These are phyloP conservation scores for Anastatica hierochuntica DNA, from an alignment of 345 rosid species.

Conservation along the genomic window DNA sequence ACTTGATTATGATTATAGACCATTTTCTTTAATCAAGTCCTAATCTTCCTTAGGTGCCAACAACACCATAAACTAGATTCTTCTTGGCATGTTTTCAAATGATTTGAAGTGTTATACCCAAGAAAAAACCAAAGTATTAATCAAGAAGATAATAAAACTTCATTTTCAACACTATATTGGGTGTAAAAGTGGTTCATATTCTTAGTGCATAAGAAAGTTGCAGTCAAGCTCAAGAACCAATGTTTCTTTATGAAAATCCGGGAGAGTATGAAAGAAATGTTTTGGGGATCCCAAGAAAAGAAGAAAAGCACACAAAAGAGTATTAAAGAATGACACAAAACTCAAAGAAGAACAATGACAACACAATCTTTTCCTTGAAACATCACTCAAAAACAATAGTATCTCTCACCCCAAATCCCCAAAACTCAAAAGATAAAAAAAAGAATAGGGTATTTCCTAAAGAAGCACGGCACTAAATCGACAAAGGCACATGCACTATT, in stretches of 20 bases:
- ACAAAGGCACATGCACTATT: conserved; percentile 24
- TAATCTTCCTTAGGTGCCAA: conserved; percentile 5
- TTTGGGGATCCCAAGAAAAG: conserved; percentile 29
- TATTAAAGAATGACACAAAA: conserved; percentile 25
- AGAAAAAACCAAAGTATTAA: background rate
- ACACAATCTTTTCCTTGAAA: conserved; percentile 17
- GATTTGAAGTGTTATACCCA: background rate
- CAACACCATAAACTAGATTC: conserved; percentile 11
- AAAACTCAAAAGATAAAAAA: conserved; percentile 10
- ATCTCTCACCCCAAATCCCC: conserved; percentile 20
- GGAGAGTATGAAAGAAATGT: conserved; percentile 17
- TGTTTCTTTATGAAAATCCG: conserved; percentile 26
- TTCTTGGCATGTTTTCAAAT: conserved; percentile 9
- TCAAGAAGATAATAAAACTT: conserved; percentile 6
- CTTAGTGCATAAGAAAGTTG: conserved; percentile 24
- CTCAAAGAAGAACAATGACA: conserved; percentile 26
- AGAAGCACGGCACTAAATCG: conserved; percentile 16
- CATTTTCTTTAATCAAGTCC: conserved; percentile 1
- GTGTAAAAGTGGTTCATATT: conserved; percentile 8
- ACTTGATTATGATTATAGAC: conserved; percentile 22
- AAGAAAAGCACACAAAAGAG: too few relatives aligned
- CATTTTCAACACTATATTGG: conserved; percentile 4
- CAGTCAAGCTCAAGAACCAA: conserved; percentile 26
- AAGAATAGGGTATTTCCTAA: background rate
- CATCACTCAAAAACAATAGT: conserved; percentile 11